Percentiles rank a stretch among this genome's conserved stretches.
Conservation (phyloP, 495 filamentous ascomycete species). For the Hyaloscypha bicolor region DNA sequence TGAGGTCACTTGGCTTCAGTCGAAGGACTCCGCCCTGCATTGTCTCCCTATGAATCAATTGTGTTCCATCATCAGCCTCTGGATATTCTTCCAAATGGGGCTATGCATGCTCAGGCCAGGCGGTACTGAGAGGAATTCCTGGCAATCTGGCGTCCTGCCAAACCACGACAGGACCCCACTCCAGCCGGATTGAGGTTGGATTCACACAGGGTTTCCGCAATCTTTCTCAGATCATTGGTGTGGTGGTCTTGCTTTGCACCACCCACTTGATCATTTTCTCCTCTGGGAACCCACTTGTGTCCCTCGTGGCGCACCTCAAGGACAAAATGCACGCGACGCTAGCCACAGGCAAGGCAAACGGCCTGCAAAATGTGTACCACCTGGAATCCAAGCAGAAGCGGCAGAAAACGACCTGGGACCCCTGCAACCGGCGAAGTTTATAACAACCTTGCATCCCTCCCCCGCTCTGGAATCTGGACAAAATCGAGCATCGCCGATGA, state of each 20-base stretch:
- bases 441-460: constrained; percentile 1
- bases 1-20: not conserved
- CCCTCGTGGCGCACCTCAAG: not conserved
- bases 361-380: not conserved
- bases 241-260: not conserved
- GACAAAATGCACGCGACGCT: not conserved
- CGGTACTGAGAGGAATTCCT: not conserved
- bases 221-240: not conserved
- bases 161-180: not conserved
- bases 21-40: not conserved
- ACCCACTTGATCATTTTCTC: not conserved
- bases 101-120: not conserved
- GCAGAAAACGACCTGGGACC: not conserved
- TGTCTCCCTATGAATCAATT: not conserved
- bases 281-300: not conserved
- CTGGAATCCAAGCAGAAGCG: not conserved
- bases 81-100: not conserved
- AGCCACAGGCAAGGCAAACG: not conserved
- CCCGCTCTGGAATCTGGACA: not conserved
- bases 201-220: not conserved
- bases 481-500: not conserved
- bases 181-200: not conserved
- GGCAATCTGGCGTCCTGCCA: not conserved
- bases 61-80: not conserved
- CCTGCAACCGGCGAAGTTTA: constrained; percentile 5